Evolutionary conservation across 2,329 filamentous ascomycete genomes (phyloP).

Genomic region (Fusarium sp.): DNA sequence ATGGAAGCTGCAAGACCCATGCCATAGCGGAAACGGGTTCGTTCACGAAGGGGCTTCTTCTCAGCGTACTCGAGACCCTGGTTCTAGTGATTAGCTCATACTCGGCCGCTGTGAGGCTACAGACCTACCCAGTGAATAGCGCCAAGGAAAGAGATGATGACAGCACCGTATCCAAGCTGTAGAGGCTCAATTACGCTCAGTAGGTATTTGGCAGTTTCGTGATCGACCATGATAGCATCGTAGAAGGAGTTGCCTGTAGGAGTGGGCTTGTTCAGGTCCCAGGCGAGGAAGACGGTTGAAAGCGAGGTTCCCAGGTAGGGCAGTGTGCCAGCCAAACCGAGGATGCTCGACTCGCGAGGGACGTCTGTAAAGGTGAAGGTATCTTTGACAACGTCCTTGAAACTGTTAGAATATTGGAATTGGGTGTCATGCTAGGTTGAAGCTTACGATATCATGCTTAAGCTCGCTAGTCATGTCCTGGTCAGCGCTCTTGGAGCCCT

Average conservation of each 20-base stretch:
- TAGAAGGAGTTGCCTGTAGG: conserved; percentile 67
- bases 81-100: background rate
- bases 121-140: conserved; percentile 81
- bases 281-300: conserved; percentile 83
- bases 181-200: conserved; percentile 83
- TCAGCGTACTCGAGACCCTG: conserved; percentile 82
- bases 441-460: conserved; percentile 65
- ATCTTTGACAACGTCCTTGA: conserved; percentile 71
- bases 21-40: conserved; percentile 83
- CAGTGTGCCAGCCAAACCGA: conserved; percentile 80
- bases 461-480: conserved; percentile 49
- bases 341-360: conserved; percentile 71
- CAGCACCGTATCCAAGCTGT: conserved; percentile 89
- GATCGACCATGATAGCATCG: conserved; percentile 66
- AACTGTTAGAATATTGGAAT: background rate
- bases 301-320: conserved; percentile 88
- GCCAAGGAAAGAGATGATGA: conserved; percentile 93
- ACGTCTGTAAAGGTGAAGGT: conserved; percentile 73
- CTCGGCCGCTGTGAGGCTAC: background rate
- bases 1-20: conserved; percentile 82
- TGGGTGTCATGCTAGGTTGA: fast-evolving
- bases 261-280: conserved; percentile 77
- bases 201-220: conserved; percentile 75
- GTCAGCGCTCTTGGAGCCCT: conserved; percentile 8
- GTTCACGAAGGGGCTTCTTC: conserved; percentile 66